Evolutionary conservation across 768 basidiomycete genomes (phyloP), one percentile per base, ranked within the genome.

Genomic region (Rossbeevera mucosa): DNA sequence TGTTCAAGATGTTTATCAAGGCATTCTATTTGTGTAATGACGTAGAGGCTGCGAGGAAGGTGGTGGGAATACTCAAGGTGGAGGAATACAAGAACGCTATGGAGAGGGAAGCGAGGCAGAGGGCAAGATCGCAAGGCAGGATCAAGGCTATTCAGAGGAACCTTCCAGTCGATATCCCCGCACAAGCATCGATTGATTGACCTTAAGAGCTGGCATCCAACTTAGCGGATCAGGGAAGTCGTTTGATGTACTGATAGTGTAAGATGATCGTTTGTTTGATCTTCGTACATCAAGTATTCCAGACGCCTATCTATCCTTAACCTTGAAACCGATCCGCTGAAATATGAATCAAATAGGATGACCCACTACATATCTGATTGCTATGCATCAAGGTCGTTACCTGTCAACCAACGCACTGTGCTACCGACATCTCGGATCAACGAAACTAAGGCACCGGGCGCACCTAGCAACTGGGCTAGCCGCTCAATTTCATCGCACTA

Each of bases 1-100:
- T 91, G 66, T 85, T 84, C 66, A 84, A 76, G 72, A 82, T 82
- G 80, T 83, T 91, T 67, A 79, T 86, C 60, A 81, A 77, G 59
- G 82, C 80, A 13, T 77, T 90, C 56, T 76, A 80, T 63, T 47
- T 72, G 38, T 69, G 81, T 25, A 76, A 76, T 20, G 88, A 91
- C 63, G 55, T 62, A 7, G 64, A 64, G 11, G 81, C 80, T 36
- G 85, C 82, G 22, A 71, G 74, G 61, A 73, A 56, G 41, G 75
- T 86, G 20, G 58, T 83, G 21, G 78, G 74, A 20, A 81, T 86
- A 52, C 58, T 87, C 60, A 80, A 77, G 54, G 73, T 70, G 31
- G 77, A 75, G 31, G 59, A 61, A 9, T 20, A 46, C 50, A 53
- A 51, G 42, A 41, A 58, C 21, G 46, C 29, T 5, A 2, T 47